Percentiles rank a stretch among this genome's conserved stretches.
These are phyloP conservation scores for Sphagnum magellanicum DNA, from an alignment of 228 moss, liverwort and hornwort genomes.

Conservation along the genomic window DNA sequence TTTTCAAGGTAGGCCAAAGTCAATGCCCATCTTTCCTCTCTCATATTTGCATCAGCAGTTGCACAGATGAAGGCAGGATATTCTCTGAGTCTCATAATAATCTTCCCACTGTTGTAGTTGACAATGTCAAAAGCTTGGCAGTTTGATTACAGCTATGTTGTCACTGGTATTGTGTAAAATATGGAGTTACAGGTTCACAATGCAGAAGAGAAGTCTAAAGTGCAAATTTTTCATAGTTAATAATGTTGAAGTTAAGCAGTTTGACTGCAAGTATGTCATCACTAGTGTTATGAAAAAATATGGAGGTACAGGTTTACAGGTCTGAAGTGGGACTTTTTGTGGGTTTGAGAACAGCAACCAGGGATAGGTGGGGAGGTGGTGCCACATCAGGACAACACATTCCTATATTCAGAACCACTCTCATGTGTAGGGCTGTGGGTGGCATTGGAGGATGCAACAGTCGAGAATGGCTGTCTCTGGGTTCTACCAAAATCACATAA, in stretches of 20 bases:
- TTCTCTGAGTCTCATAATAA: neutral
- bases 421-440: conserved; percentile 82
- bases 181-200: too few relatives aligned
- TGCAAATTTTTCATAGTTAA: too few relatives aligned
- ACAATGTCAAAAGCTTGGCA: neutral
- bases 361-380: conserved; percentile 93
- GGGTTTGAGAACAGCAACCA: conserved; percentile 64
- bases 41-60: too few relatives aligned
- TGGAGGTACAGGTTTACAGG: neutral
- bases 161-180: too few relatives aligned
- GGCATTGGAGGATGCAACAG: conserved; percentile 79
- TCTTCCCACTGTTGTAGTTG: neutral
- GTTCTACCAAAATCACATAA: conserved; percentile 82
- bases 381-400: conserved; percentile 93
- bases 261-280: too few relatives aligned
- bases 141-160: neutral
- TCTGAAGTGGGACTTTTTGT: neutral
- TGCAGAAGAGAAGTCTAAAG: too few relatives aligned
- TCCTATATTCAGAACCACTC: conserved; percentile 71
- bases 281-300: too few relatives aligned
- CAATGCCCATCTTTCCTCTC: too few relatives aligned
- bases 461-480: conserved; percentile 88
- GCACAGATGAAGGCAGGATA: neutral
- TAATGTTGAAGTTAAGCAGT: too few relatives aligned
- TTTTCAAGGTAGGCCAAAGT: conserved; percentile 64